Conservation (phyloP, 768 basidiomycete species). For the Phylloporus arenicola region DNA sequence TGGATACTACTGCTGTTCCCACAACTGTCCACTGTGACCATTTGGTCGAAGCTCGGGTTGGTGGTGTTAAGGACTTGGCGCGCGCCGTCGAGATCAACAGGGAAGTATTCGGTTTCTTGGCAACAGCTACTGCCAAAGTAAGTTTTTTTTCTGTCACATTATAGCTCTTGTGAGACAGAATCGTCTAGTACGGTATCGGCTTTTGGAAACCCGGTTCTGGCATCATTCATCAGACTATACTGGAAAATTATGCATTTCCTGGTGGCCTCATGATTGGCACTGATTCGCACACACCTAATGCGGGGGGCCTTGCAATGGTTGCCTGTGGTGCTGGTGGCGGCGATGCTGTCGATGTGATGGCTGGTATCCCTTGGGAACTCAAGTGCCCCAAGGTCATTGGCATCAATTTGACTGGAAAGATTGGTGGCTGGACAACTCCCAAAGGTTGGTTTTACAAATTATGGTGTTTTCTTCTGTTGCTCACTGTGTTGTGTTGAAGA, state of each 20-base stretch:
- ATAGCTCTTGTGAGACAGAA: neutral
- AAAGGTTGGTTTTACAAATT: slow-evolving; percentile 54
- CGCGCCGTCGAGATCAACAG: slow-evolving; percentile 91
- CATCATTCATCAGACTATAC: slow-evolving; percentile 98
- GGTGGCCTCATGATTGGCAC: slow-evolving; percentile 99
- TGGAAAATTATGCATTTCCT: slow-evolving; percentile 99
- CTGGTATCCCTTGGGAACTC: slow-evolving; percentile 95
- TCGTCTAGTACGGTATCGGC: slow-evolving; percentile 83
- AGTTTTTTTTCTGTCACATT: slow-evolving; percentile 4
- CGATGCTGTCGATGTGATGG: slow-evolving; percentile 99
- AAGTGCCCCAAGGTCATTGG: slow-evolving; percentile 99
- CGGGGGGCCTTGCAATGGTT: slow-evolving; percentile 98
- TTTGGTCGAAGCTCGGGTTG: slow-evolving; percentile 94
- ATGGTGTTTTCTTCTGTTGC: neutral
- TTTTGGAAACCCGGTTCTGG: slow-evolving; percentile 99
- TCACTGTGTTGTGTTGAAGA: slow-evolving; percentile 42
- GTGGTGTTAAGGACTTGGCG: slow-evolving; percentile 88
- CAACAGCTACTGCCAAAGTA: slow-evolving; percentile 91
- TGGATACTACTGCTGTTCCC: slow-evolving; percentile 98
- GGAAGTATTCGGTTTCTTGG: slow-evolving; percentile 99
- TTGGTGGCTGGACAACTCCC: slow-evolving; percentile 94
- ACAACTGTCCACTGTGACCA: slow-evolving; percentile 99
- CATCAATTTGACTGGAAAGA: slow-evolving; percentile 93
- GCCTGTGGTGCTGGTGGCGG: slow-evolving; percentile 99
- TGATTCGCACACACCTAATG: slow-evolving; percentile 98